Evolutionary conservation across 2,329 filamentous ascomycete genomes (phyloP).

Genomic region (Cytospora piceae): DNA sequence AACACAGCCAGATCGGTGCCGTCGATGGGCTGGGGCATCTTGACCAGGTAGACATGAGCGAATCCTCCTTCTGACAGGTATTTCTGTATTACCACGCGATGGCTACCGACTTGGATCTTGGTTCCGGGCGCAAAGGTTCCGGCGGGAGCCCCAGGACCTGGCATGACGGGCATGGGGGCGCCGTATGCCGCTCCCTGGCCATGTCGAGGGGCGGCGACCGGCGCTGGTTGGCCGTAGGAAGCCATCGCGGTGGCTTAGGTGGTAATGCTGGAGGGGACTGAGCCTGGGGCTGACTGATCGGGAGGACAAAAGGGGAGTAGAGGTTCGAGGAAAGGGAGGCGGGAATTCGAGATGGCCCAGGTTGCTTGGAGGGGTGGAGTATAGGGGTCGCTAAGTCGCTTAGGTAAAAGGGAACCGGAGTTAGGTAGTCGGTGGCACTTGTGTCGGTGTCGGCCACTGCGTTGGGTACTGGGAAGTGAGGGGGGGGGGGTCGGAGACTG

Average conservation of each 20-base stretch:
- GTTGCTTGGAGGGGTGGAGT: conserved; percentile 26
- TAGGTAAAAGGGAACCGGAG: conserved; percentile 25
- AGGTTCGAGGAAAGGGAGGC: conserved; percentile 20
- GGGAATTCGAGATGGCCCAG: conserved; percentile 15
- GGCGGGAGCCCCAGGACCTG: conserved; percentile 56
- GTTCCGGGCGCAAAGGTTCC: conserved; percentile 93
- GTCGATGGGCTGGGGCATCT: conserved; percentile 75
- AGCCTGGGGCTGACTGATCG: conserved; percentile 25
- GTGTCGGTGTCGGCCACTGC: conserved; percentile 24
- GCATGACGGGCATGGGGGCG: conserved; percentile 44
- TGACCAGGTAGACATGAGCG: conserved; percentile 96
- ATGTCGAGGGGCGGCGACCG: conserved; percentile 44
- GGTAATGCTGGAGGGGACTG: conserved; percentile 20
- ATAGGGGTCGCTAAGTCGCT: conserved; percentile 31
- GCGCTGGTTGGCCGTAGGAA: conserved; percentile 45
- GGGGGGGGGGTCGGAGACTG: conserved; percentile 16
- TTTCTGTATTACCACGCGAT: conserved; percentile 92
- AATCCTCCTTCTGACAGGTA: conserved; percentile 98
- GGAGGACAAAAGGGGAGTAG: conserved; percentile 11
- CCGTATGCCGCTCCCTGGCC: conserved; percentile 51
- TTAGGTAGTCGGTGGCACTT: conserved; percentile 18
- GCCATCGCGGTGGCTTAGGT: conserved; percentile 39
- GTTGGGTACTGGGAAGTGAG: conserved; percentile 14
- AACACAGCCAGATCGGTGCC: conserved; percentile 82
- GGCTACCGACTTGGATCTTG: conserved; percentile 93